Conservation (phyloP, 2,329 filamentous ascomycete genomes). For the Trichoderma afroharzianum region DNA sequence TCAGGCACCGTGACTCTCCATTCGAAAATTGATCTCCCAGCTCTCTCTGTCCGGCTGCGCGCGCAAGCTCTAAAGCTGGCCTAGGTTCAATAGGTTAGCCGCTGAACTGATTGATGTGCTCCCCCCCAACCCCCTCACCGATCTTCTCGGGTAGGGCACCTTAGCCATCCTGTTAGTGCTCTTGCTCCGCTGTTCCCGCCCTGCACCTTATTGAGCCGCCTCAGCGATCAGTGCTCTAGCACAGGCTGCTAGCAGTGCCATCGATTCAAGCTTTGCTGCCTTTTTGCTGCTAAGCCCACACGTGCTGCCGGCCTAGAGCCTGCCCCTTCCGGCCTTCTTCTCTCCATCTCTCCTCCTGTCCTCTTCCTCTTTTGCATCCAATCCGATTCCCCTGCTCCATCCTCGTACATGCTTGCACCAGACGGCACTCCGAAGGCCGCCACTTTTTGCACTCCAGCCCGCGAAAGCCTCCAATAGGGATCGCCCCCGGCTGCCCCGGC, state of each 20-base stretch:
- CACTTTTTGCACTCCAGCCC: background rate
- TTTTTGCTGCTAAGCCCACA: background rate
- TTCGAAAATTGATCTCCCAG: background rate
- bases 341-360: background rate
- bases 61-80: too few relatives aligned
- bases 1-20: background rate
- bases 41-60: background rate
- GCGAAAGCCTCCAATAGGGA: background rate
- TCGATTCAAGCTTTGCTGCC: background rate
- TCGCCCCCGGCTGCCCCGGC: background rate
- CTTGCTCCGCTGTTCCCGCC: background rate
- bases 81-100: background rate
- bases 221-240: background rate
- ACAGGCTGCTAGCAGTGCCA: background rate
- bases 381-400: background rate
- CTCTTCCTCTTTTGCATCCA: background rate
- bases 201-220: background rate
- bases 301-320: background rate
- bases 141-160: constrained; percentile 12
- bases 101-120: background rate
- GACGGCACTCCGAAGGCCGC: background rate
- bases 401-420: background rate
- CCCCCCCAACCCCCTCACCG: background rate
- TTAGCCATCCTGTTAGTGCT: constrained; percentile 1
- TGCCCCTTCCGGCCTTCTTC: background rate